Evolutionary conservation across 129 eudicot species (phyloP), one percentile per base, ranked within the genome.

Genomic region (Chrysanthemum seticuspe): DNA sequence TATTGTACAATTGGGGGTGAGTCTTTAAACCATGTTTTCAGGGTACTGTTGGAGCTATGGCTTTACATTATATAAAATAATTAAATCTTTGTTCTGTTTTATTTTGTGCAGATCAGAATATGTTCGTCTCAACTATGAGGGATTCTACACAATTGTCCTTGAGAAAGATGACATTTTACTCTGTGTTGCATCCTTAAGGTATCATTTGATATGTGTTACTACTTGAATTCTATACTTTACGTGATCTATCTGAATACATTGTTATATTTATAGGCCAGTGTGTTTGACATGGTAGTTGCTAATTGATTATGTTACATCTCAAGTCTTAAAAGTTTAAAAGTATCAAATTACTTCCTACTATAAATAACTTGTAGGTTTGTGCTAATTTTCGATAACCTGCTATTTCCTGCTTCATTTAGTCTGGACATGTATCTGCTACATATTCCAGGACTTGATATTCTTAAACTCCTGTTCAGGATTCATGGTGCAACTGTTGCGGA

Each of bases 401-500:
- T n/a, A 45, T 15, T 7, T 25, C 21, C 14, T 23, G 47, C 60
- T 15, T 52, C 4, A 69, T 52, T 69, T 14, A 7, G 47, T 40
- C 47, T 40, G 47, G 47, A 40, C 47, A 40, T 40, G 47, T 40
- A 40, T 40, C 47, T 40, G 47, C 47, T 6, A 40, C 47, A 40
- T 40, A 40, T 40, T 40, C 9, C 47, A 40, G 47, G 47, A 40
- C 47, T 40, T 40, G 47, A 62, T 45, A 68, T 3, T 0, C 27
- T 25, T 6, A 27, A 6, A 49, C 68, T 53, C 29, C 57, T 13
- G 27, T 78, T 69, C 83, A 93, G 99, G 86, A 87, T 94, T 81
- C 99, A 94, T 76, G 99, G 97, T 25, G 88, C 80, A 76, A 74
- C 81, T 48, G 96, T 90, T 77, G 97, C 99, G 47, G 99, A 94